Evolutionary conservation across 1,284 basidiomycete species (phyloP), one percentile per base, ranked within the genome.

Genomic region (Schizophyllum commune): DNA sequence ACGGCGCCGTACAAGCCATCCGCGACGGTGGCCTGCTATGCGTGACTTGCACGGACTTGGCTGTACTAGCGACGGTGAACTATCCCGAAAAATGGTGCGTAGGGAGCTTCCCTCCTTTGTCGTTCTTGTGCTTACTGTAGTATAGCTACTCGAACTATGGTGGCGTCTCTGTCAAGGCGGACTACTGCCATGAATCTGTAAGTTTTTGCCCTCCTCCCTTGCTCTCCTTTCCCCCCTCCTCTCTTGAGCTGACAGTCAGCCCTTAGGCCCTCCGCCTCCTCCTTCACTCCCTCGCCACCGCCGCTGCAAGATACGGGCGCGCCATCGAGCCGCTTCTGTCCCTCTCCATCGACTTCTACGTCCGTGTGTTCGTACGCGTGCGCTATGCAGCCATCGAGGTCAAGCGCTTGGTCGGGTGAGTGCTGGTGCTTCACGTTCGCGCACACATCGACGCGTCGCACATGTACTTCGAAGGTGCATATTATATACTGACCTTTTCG

Each of bases 291-390:
- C 77, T 98, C 52, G 89, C 94, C 0, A 89, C 87, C 0, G 88
- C 94, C 1, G 97, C 96, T 0, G 86, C 91, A 17, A 83, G 94
- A 67, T 99, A 99, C 70, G 96, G 96, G 0, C 86, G 94, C 56
- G 91, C 88, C 70, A 94, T 99, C 65, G 85, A 92, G 65, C 96
- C 96, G 1, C 75, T 98, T n/a, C 74, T 98, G 6, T 95, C 91
- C 0, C 80, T 99, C 47, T 96, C 94, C 11, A 98, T 99, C 71
- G 97, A 99, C 71, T 99, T 99, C 72, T 99, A 99, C 73, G 88
- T 98, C 27, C 89, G 97, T 6, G 73, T 98, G 15, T 99, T 98
- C 70, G 85, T 98, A 9, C 85, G 89, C 15, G 79, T 99, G 4
- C 79, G 85, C 65, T 83, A 87, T 0, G 81, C 86, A 1, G 88